Evolutionary conservation across 192 early-diverging fungal species (phyloP).

Genomic region (Chytriomyces confervae): DNA sequence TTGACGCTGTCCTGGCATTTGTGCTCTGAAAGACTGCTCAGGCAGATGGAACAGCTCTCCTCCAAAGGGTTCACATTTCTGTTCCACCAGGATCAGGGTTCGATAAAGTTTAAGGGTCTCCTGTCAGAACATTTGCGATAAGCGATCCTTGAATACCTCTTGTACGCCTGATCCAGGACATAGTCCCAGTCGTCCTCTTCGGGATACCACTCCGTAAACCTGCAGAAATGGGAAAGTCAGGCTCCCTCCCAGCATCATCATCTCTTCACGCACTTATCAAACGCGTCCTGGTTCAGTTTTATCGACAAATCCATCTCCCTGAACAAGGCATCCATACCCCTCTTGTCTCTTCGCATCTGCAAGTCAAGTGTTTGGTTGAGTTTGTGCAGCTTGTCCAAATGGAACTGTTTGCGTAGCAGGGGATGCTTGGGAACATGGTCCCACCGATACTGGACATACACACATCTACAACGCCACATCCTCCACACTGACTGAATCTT

Average conservation of each 20-base stretch:
- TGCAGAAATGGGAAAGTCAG: background rate
- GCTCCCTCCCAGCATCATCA: background rate
- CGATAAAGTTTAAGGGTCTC: background rate
- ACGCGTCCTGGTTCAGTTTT: slow-evolving; percentile 9
- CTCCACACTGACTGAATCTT: slow-evolving; percentile 26
- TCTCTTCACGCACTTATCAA: slow-evolving; percentile 1
- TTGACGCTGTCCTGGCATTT: background rate
- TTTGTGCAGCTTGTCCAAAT: background rate
- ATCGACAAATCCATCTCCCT: slow-evolving; percentile 19
- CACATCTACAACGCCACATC: background rate
- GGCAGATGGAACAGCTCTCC: slow-evolving; percentile 26
- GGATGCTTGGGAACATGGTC: slow-evolving; percentile 15
- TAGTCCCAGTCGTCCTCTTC: slow-evolving; percentile 18
- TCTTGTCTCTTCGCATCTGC: slow-evolving; percentile 1
- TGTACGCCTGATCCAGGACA: slow-evolving; percentile 9
- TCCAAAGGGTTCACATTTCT: background rate
- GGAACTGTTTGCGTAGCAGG: slow-evolving; percentile 2
- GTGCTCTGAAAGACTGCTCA: background rate
- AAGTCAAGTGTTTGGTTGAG: background rate
- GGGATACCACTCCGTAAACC: background rate
- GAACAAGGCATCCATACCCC: background rate
- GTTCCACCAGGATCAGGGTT: background rate
- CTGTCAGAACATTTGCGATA: background rate
- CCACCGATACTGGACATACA: background rate
- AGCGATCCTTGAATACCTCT: background rate